A percentile compares a stretch with the other conserved stretches of the same genome.
phyloP scores from a whole-genome alignment of 805 yeast genomes.

The Wickerhamomyces subpelliculosus region DNA sequence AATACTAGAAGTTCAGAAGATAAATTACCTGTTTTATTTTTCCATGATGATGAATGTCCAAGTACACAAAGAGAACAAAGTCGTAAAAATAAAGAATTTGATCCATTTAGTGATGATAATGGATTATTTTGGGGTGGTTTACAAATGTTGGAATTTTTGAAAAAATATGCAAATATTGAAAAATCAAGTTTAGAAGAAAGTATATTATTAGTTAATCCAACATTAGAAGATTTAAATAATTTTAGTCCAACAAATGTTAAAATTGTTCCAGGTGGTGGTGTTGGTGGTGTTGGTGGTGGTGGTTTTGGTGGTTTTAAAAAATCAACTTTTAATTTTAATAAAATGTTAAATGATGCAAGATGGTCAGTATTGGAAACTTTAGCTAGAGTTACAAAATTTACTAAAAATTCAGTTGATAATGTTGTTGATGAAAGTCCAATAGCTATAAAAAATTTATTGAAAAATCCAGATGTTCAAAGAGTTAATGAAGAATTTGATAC shows the following conservation, averaged over 20 bases:
- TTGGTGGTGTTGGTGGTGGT: conserved; percentile 8
- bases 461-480: conserved; percentile 71
- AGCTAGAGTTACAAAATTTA: conserved; percentile 56
- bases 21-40: conserved; percentile 76
- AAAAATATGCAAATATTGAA: conserved; percentile 52
- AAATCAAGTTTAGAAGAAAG: conserved; percentile 66
- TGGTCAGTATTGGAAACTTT: conserved; percentile 84
- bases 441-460: conserved; percentile 47
- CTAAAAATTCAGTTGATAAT: conserved; percentile 57
- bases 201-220: conserved; percentile 73
- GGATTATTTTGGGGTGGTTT: conserved; percentile 89
- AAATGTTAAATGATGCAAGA: conserved; percentile 58
- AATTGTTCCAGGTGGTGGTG: conserved; percentile 14
- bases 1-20: conserved; percentile 56
- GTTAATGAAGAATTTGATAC: conserved; percentile 89
- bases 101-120: conserved; percentile 56
- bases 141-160: conserved; percentile 55
- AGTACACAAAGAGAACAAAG: conserved; percentile 62
- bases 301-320: neutral
- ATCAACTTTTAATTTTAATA: conserved; percentile 31
- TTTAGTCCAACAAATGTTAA: conserved; percentile 22
- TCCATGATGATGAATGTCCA: conserved; percentile 85
- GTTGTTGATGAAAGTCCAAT: conserved; percentile 54
- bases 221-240: conserved; percentile 35
- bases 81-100: conserved; percentile 55